Percentiles rank a stretch among this genome's conserved stretches.
phyloP scores from a whole-genome alignment of 1,139 yeast species.

The Suhomyces coccinellae region DNA sequence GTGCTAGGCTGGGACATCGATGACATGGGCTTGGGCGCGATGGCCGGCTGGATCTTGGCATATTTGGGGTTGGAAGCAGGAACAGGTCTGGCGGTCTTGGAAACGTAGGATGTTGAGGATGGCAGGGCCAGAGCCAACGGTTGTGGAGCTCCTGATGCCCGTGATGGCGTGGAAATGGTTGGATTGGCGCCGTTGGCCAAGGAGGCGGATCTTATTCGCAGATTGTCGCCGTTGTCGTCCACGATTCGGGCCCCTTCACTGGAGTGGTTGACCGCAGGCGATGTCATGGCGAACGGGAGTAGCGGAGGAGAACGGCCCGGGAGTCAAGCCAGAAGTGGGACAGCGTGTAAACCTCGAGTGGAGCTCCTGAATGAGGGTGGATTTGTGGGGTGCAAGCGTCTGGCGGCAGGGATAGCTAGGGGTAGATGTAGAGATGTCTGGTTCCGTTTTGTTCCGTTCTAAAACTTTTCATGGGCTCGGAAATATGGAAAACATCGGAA shows the following conservation, averaged over 20 bases:
- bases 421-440: not conserved
- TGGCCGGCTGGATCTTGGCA: constrained; percentile 44
- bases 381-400: not conserved
- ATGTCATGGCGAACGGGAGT: not conserved
- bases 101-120: not conserved
- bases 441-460: constrained; percentile 11
- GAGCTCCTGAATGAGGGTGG: not conserved
- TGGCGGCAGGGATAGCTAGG: not conserved
- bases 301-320: not conserved
- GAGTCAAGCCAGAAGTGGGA: not conserved
- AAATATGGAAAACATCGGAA: constrained; percentile 6
- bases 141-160: not conserved
- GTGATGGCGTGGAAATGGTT: not conserved
- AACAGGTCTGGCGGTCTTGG: constrained; percentile 4
- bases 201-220: constrained; percentile 1
- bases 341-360: not conserved
- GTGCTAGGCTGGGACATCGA: constrained; percentile 29
- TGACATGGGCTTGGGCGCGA: constrained; percentile 40
- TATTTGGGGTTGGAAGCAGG: constrained; percentile 21
- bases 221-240: not conserved
- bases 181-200: not conserved
- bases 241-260: not conserved
- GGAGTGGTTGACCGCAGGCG: not conserved
- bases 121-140: not conserved
- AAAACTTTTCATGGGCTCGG: constrained; percentile 7